These are phyloP conservation scores for Microdochium paspali DNA, from an alignment of 2,329 filamentous ascomycete species.

Conservation along the genomic window DNA sequence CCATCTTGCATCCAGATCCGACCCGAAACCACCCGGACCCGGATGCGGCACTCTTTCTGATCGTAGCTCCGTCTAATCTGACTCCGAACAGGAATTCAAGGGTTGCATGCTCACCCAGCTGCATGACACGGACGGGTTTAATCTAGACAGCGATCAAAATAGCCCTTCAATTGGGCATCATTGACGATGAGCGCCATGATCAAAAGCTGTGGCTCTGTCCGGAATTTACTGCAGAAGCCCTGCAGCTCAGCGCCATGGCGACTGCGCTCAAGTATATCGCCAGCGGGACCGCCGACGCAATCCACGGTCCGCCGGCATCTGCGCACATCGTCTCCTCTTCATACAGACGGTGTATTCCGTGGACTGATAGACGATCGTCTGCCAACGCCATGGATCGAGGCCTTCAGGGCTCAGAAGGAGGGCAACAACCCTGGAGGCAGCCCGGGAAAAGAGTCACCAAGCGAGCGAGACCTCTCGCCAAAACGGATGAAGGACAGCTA, in stretches of 20 bases:
- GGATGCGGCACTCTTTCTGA: neutral
- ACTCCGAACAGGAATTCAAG: neutral
- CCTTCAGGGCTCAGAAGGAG: slow-evolving; percentile 45
- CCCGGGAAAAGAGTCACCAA: slow-evolving; percentile 10
- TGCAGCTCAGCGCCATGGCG: neutral
- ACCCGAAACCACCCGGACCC: neutral
- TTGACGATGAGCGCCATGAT: neutral
- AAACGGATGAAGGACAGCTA: slow-evolving; percentile 66
- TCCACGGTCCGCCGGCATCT: slow-evolving; percentile 3
- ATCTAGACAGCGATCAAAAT: no score
- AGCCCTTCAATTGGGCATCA: neutral
- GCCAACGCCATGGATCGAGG: slow-evolving; percentile 59
- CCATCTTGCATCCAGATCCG: no score
- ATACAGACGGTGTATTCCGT: slow-evolving; percentile 26
- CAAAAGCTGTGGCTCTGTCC: neutral
- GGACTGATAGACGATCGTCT: slow-evolving; percentile 23
- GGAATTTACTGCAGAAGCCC: neutral
- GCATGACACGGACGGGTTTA: no score
- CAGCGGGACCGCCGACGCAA: neutral
- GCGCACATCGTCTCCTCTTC: slow-evolving; percentile 10
- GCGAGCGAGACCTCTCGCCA: slow-evolving; percentile 47
- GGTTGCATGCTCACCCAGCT: no score
- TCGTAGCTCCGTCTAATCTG: neutral
- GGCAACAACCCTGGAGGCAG: slow-evolving; percentile 15
- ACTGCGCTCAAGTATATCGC: neutral